These are phyloP conservation scores for Pseudozyma thailandica DNA, from an alignment of 1,284 basidiomycete genomes.

Conservation along the genomic window DNA sequence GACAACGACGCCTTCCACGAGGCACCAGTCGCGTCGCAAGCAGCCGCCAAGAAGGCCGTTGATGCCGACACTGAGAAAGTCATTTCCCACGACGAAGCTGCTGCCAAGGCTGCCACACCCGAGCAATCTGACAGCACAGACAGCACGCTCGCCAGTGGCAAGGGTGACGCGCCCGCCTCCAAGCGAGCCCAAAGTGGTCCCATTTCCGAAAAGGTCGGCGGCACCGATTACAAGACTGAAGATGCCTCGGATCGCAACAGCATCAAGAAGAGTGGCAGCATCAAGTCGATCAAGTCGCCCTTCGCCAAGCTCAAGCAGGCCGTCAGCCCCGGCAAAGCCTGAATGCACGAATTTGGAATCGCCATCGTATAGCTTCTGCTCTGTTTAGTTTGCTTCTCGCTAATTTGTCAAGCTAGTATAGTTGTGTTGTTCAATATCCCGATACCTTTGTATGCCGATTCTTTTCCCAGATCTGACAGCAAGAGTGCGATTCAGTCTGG, in stretches of 20 bases:
- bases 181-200: conserved; percentile 12
- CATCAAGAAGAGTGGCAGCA: conserved; percentile 31
- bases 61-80: conserved; percentile 45
- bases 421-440: too few species aligned
- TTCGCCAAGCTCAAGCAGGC: conserved; percentile 48
- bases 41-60: conserved; percentile 25
- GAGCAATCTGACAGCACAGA: conserved; percentile 10
- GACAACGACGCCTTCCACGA: conserved; percentile 43
- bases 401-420: not conserved
- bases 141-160: conserved; percentile 1
- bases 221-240: conserved; percentile 38
- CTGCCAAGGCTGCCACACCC: conserved; percentile 15
- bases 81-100: conserved; percentile 42
- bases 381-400: not conserved
- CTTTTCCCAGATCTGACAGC: conserved; percentile 10
- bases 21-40: conserved; percentile 37
- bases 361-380: not conserved
- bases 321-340: conserved; percentile 31
- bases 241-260: conserved; percentile 18
- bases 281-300: conserved; percentile 35
- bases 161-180: conserved; percentile 11
- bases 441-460: not conserved
- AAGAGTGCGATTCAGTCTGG: not conserved
- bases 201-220: conserved; percentile 8
- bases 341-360: not conserved